A percentile compares a stretch with the other conserved stretches of the same genome.
Conservation (phyloP, 768 basidiomycete species). For the Cystobasidiopsis lactophilus region DNA sequence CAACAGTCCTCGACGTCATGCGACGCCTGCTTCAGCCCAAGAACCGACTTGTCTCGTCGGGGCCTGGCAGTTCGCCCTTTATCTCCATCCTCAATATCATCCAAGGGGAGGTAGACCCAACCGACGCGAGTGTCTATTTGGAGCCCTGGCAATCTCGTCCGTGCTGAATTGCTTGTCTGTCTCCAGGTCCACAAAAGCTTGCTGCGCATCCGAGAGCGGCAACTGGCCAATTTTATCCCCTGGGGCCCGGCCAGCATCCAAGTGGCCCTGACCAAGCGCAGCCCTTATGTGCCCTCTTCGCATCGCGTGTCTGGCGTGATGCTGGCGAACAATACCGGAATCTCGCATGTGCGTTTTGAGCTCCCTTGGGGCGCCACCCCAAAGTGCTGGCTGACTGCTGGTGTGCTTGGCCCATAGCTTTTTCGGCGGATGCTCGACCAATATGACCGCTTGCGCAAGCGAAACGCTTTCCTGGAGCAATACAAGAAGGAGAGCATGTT, state of each 20-base stretch:
- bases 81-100: conserved; percentile 97
- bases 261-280: conserved; percentile 76
- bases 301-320: conserved; percentile 94
- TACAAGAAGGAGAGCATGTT: conserved; percentile 97
- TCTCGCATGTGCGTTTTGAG: conserved; percentile 50
- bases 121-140: conserved; percentile 71
- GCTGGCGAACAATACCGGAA: conserved; percentile 98
- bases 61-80: conserved; percentile 52
- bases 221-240: conserved; percentile 91
- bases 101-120: conserved; percentile 93
- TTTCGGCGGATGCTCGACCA: conserved; percentile 93
- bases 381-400: background rate
- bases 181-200: conserved; percentile 84
- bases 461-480: conserved; percentile 87
- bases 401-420: conserved; percentile 33
- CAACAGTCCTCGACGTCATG: conserved; percentile 97
- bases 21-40: conserved; percentile 89
- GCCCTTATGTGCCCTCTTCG: conserved; percentile 64
- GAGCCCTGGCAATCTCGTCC: background rate
- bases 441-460: conserved; percentile 62
- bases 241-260: conserved; percentile 99
- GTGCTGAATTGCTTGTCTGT: no score
- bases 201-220: conserved; percentile 83
- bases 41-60: conserved; percentile 89
- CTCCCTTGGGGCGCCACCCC: background rate